Evolutionary conservation across 257 asterid species (phyloP).

Genomic region (Jacaranda copaia): DNA sequence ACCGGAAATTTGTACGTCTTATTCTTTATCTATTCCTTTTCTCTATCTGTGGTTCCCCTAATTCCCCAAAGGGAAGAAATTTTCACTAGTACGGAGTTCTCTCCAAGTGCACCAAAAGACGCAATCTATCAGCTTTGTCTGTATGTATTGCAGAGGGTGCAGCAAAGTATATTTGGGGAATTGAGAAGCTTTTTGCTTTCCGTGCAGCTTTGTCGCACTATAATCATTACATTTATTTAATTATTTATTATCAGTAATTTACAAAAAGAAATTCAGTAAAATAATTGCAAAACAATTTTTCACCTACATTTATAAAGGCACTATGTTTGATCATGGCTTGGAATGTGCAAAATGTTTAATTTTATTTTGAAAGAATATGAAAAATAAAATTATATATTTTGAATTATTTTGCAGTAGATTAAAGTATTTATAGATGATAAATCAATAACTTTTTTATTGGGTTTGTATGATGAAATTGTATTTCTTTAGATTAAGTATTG

Average conservation of each 20-base stretch:
- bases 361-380: no score
- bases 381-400: no score
- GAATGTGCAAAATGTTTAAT: no score
- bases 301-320: no score
- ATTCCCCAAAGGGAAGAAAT: no score
- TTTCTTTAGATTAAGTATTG: no score
- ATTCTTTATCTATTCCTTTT: not conserved
- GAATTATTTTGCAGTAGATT: no score
- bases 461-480: no score
- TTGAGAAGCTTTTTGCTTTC: constrained; percentile 41
- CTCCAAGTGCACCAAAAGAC: constrained; percentile 23
- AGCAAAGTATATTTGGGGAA: constrained; percentile 52
- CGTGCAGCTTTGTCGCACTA: constrained; percentile 53
- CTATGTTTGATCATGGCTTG: no score
- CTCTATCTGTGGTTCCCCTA: not conserved
- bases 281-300: not conserved
- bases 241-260: not conserved
- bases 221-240: constrained; percentile 42
- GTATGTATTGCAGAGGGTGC: constrained; percentile 1
- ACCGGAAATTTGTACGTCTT: no score
- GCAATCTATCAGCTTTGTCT: constrained; percentile 21
- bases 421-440: no score
- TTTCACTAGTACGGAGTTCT: not conserved
- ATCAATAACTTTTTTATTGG: no score
- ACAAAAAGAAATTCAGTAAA: constrained; percentile 2